Evolutionary conservation across 2,329 filamentous ascomycete genomes (phyloP).

Genomic region (Sporothrix brunneoviolacea): DNA sequence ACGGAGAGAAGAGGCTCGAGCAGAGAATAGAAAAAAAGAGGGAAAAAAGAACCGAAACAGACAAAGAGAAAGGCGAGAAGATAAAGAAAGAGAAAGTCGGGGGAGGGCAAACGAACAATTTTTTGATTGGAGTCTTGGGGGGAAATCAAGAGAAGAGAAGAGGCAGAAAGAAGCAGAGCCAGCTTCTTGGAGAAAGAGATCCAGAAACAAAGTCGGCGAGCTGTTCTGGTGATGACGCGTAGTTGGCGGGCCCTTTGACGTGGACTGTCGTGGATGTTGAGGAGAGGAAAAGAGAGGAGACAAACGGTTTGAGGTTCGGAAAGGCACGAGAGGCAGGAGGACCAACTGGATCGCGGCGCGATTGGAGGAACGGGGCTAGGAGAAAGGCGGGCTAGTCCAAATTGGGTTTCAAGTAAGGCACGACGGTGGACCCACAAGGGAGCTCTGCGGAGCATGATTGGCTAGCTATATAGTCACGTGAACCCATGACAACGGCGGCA

Average conservation of each 20-base stretch:
- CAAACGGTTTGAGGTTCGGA: background rate
- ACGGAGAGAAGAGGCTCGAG: too few relatives aligned
- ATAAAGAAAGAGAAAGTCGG: background rate
- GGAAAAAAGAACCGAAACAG: background rate
- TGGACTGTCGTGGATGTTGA: background rate
- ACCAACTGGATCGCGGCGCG: conserved; percentile 8
- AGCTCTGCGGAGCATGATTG: background rate
- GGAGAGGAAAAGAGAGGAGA: background rate
- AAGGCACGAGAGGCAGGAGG: background rate
- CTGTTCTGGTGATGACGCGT: background rate
- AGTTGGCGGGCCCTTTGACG: background rate
- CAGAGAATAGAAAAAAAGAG: conserved; percentile 21
- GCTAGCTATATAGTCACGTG: background rate
- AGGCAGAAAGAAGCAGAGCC: background rate
- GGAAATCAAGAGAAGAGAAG: background rate
- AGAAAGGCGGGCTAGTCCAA: conserved; percentile 3
- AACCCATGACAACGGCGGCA: background rate
- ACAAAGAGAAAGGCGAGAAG: background rate
- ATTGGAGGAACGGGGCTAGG: background rate
- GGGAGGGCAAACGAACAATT: conserved; percentile 29
- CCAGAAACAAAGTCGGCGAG: too few relatives aligned
- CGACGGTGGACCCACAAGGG: too few relatives aligned
- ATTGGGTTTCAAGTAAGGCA: background rate
- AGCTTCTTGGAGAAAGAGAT: background rate
- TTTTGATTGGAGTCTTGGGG: background rate